Evolutionary conservation across 345 rosid species (phyloP).

Genomic region (Syzygium oleosum): DNA sequence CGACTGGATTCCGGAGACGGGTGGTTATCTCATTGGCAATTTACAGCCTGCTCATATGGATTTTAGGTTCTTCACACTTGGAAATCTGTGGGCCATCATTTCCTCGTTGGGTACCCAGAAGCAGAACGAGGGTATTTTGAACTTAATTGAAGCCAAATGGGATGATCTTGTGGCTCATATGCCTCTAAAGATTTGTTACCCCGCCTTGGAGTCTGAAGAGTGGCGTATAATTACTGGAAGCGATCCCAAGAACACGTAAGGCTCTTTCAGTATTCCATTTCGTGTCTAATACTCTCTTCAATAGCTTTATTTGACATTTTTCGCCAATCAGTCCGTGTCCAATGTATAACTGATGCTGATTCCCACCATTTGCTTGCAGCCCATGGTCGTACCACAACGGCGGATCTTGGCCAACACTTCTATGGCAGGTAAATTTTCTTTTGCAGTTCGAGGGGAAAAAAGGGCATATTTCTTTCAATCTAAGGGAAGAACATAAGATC

Average conservation of each 20-base stretch:
- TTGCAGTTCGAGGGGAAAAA: neutral
- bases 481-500: neutral
- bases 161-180: constrained; percentile 82
- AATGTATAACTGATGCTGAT: neutral
- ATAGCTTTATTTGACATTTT: neutral
- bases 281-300: neutral
- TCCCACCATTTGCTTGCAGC: constrained; percentile 27
- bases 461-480: neutral
- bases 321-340: neutral
- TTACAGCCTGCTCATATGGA: constrained; percentile 98
- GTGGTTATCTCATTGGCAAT: constrained; percentile 91
- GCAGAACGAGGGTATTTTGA: constrained; percentile 74
- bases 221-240: constrained; percentile 96
- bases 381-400: constrained; percentile 98
- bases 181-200: constrained; percentile 95
- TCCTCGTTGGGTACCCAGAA: constrained; percentile 64
- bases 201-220: constrained; percentile 82
- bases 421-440: constrained; percentile 70
- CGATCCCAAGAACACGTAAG: constrained; percentile 98
- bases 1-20: constrained; percentile 83
- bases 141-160: constrained; percentile 81
- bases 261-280: neutral
- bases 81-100: constrained; percentile 79
- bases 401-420: constrained; percentile 97
- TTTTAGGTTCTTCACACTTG: constrained; percentile 92